Base-by-base conservation (phyloP, 495 filamentous ascomycete genomes). In the Penicillium angulare region DNA sequence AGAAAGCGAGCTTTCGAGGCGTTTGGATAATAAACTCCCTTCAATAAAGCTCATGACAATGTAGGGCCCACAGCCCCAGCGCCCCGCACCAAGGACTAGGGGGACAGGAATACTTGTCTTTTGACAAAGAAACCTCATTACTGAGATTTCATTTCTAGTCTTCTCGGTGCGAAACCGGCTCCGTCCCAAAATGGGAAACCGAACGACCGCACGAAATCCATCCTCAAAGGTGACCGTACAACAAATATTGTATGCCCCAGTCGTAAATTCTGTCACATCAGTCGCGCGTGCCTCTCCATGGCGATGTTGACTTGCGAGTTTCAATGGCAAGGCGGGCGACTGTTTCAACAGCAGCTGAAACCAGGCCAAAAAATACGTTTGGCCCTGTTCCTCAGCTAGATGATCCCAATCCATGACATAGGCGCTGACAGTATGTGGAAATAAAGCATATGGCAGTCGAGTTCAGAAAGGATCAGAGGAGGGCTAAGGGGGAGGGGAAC, bases 1-100 rank as follows among this genome's bases (percentile, higher is more conserved):
- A 16, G 53, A 49, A 23, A 47, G 50, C 17, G 48, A 43, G 27
- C 41, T 21, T 31, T 45, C 21, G 18, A 55, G 22, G 26, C 33
- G 40, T 4, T 34, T 34, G 15, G 29, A 50, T 21, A 55, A 39
- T 48, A 50, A 43, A 29, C 29, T 33, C 35, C 69, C 56, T 22
- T 67, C 52, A 35, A 74, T 49, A 35, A 67, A 67, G 8, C 66
- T 66, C 56, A 72, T 70, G 27, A 77, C 69, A 34, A 75, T 70
- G 51, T 69, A 77, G 2, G 73, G 68, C 7, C 73, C 68, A 34
- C 73, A 22, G 0, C 62, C 56, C 12, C 52, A 39, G 13, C 53
- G 46, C n/a, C 43, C 53, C 10, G 24, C 43, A 20, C 53, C 50
- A 13, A 67, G 62, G 23, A 73, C 48, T 23, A 47, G 49, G n/a